These are phyloP conservation scores for Bacterosira constricta DNA, from an alignment of 108 stramenopile genomes.

Conservation along the genomic window DNA sequence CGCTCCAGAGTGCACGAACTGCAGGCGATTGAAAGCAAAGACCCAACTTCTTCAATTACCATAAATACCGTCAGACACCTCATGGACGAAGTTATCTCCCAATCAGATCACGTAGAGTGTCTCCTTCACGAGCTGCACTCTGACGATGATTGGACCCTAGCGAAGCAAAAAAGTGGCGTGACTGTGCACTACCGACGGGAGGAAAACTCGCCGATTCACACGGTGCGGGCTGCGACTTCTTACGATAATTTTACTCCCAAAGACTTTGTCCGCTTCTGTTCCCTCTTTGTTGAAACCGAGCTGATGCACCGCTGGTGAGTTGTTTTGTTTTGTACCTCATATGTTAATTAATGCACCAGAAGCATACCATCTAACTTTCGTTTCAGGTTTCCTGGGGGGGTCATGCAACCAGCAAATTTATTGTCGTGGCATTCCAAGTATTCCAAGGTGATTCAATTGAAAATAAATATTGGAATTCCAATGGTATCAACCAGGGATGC, in stretches of 20 bases:
- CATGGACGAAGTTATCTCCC: conserved; percentile 7
- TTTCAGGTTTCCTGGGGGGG: conserved; percentile 21
- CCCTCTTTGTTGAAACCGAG: conserved; percentile 17
- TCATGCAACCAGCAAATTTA: conserved; percentile 20
- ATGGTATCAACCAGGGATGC: conserved; percentile 24
- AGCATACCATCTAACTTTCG: neutral
- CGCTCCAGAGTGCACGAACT: neutral
- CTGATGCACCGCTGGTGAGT: neutral
- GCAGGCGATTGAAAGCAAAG: neutral
- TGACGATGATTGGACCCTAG: conserved; percentile 29
- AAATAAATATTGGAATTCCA: conserved; percentile 2
- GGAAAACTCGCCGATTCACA: conserved; percentile 7
- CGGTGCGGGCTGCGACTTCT: conserved; percentile 2
- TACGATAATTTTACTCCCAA: conserved; percentile 18
- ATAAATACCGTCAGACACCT: conserved; percentile 7
- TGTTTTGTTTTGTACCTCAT: neutral
- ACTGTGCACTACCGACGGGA: conserved; percentile 33
- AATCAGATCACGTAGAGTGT: conserved; percentile 23
- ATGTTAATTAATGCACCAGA: neutral
- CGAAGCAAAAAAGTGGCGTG: conserved; percentile 16
- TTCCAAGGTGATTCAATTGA: conserved; percentile 18
- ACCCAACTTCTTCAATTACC: neutral
- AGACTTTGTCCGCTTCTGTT: conserved; percentile 24
- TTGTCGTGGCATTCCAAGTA: conserved; percentile 30
- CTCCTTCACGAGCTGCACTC: conserved; percentile 19